phyloP scores from a whole-genome alignment of 345 rosid species.

The Clausena lansium region DNA sequence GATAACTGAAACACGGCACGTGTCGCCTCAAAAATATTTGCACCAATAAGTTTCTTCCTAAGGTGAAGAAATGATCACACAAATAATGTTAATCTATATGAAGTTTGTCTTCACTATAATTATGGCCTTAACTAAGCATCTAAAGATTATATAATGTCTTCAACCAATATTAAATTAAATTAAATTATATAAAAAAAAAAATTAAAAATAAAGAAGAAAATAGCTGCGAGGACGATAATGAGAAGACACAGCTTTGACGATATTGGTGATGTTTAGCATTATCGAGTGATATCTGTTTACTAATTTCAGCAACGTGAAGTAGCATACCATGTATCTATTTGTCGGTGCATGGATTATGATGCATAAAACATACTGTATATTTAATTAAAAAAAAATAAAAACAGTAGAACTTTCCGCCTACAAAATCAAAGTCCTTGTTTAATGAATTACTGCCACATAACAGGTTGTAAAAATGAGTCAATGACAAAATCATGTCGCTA shows the following conservation, averaged over 20 bases:
- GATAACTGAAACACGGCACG: no score
- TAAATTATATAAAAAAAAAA: no score
- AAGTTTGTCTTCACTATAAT: no score
- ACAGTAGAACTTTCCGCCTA: conserved; percentile 8
- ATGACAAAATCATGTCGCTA: not conserved
- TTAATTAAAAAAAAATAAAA: not conserved
- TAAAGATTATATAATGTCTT: no score
- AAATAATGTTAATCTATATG: no score
- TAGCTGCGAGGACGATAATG: no score
- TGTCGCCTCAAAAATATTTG: not conserved
- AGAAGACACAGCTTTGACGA: not conserved
- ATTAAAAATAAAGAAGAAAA: no score
- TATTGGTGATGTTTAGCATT: not conserved
- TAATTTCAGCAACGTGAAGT: not conserved
- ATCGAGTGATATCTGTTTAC: not conserved
- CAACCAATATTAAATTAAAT: no score
- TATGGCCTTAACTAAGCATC: no score
- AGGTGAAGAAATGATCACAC: not conserved
- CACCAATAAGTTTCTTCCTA: not conserved
- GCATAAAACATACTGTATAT: not conserved
- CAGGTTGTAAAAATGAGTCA: conserved; percentile 9
- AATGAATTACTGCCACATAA: not conserved
- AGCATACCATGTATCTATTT: not conserved
- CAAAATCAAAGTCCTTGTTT: not conserved
- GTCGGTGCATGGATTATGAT: not conserved